These are phyloP conservation scores for Forsythia viridissima DNA, from an alignment of 257 asterid species.

Conservation along the genomic window DNA sequence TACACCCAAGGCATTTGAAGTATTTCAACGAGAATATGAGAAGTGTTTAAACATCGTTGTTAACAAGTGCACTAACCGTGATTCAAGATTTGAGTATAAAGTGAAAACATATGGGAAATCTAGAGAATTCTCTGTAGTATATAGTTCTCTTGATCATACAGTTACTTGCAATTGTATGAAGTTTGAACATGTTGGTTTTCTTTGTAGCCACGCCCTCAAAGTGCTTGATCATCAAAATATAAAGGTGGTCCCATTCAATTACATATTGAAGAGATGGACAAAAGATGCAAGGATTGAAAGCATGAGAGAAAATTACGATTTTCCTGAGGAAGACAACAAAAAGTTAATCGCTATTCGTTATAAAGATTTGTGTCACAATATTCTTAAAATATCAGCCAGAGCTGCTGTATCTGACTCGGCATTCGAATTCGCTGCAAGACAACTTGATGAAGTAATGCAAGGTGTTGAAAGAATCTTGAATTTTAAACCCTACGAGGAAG, in stretches of 20 bases:
- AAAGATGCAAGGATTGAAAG: slow-evolving; percentile 53
- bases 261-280: slow-evolving; percentile 67
- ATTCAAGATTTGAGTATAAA: slow-evolving; percentile 48
- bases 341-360: slow-evolving; percentile 51
- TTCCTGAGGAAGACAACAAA: slow-evolving; percentile 37
- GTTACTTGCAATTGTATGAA: slow-evolving; percentile 69
- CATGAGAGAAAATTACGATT: slow-evolving; percentile 30
- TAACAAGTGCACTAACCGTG: slow-evolving; percentile 48
- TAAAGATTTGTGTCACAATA: slow-evolving; percentile 48
- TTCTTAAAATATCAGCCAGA: slow-evolving; percentile 56
- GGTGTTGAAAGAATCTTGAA: slow-evolving; percentile 57
- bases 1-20: slow-evolving; percentile 55
- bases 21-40: slow-evolving; percentile 63
- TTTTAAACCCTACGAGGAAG: slow-evolving; percentile 43
- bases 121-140: slow-evolving; percentile 42
- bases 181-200: slow-evolving; percentile 58
- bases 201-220: slow-evolving; percentile 64
- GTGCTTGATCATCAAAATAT: slow-evolving; percentile 64
- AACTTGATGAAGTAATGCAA: slow-evolving; percentile 55
- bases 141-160: slow-evolving; percentile 47
- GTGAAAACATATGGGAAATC: slow-evolving; percentile 57
- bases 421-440: slow-evolving; percentile 57
- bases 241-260: slow-evolving; percentile 51
- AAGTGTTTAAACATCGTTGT: slow-evolving; percentile 53
- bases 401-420: slow-evolving; percentile 60